Base-by-base conservation (phyloP, 768 basidiomycete genomes). In the Trametes cubensis region DNA sequence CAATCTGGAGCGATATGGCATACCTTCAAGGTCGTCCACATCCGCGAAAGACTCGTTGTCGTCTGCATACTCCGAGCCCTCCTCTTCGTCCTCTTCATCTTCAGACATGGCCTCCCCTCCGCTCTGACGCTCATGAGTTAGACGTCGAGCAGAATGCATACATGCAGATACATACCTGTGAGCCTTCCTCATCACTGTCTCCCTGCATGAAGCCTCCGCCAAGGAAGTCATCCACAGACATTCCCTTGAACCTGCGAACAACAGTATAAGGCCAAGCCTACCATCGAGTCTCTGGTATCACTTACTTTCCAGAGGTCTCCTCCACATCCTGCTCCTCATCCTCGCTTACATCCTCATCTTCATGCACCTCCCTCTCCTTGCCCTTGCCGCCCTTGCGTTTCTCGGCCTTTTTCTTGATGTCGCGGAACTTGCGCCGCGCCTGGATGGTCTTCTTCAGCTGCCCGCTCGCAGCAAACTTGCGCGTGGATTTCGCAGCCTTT, bases 381-480 rank as follows among this genome's bases (percentile, higher is more conserved):
- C 66, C 73, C 61, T 73, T 74, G 49, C 58, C 68, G 38, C 66
- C 61, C 66, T 78, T 83, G 65, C 89, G 82, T 44, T 81, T 79
- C 70, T 90, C 83, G 28, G 85, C 79, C 73, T 88, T 87, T 75
- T 88, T 90, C 69, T 85, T 83, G 63, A 85, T 78, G 70, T 92
- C 83, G 70, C 94, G 88, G 68, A 88, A 85, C 68, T 93, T 91
- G 60, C 87, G 84, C n/a, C 95, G 81, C 6, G 87, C 83, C 68
- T 92, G 82, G 53, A 98, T 97, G 20, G 86, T 85, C 66, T 92
- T 89, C 71, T 93, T 92, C 55, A 98, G 85, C 70, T 90, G 87
- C 1, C 95, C 95, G 61, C 90, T 93, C 4, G 91, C 80, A 10
- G 88, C 90, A 67, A 95, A 95, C 77, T 95, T 94, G 71, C 88